Evolutionary conservation across 2,329 filamentous ascomycete species (phyloP), one percentile per base, ranked within the genome.

Genomic region (Ampelomyces quisqualis): DNA sequence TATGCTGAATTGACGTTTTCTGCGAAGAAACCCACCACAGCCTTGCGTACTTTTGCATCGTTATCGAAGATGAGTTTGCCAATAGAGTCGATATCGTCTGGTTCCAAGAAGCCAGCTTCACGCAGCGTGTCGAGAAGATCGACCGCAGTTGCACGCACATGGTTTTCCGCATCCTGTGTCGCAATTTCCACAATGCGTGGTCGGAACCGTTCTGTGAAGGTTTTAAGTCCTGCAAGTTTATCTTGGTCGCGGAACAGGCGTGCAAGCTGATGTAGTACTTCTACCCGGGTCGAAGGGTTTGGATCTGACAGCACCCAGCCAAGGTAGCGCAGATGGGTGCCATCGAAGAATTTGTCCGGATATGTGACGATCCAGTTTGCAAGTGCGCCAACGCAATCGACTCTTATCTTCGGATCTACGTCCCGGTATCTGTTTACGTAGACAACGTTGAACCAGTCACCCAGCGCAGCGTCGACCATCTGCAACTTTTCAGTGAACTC

Each of bases 341-440:
- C 89, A 52, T 96, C 88, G 67, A 96, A 88, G 70, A 95, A 98
- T 31, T 88, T 79, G 32, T 89, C 88, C 2, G 90, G 88, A 36
- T 95, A 81, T 8, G 80, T 80, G 64, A 84, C 79, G 54, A 97
- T 94, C 93, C 93, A 98, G 27, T 83, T 79, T 19, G 90, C 90
- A 7, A 98, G 76, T 10, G 89, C 88, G 49, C 86, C 82, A 17
- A 95, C 84, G 62, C 91, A 96, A 60, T 96, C 91, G 1, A 85
- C 82, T 38, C 93, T 82, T 52, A 98, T 95, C 57, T 82, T 87
- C 5, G 88, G 82, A 60, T 98, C 93, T 20, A 96, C 82, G 64
- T 98, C 93, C 47, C 93, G 87, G 68, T 97, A 98, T 33, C 93
- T 84, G 69, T 98, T 91, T 20, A 96, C 86, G 64, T 95, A 98